Percentiles rank a stretch among this genome's conserved stretches.
These are phyloP conservation scores for Nemania sp. DNA, from an alignment of 2,329 filamentous ascomycete genomes.

Conservation along the genomic window DNA sequence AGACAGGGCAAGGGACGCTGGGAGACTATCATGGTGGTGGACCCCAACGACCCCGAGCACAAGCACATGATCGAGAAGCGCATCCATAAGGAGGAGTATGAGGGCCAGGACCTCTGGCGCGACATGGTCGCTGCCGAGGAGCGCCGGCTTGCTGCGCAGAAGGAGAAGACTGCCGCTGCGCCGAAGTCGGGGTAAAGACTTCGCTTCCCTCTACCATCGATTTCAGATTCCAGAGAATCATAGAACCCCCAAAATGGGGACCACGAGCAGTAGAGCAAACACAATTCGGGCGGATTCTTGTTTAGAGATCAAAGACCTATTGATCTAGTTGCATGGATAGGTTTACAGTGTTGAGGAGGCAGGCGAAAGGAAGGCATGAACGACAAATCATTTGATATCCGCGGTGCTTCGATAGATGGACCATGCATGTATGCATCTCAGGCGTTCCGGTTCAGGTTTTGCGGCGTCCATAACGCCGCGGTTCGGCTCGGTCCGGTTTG, in stretches of 20 bases:
- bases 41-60: constrained; percentile 85
- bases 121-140: constrained; percentile 89
- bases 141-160: constrained; percentile 61
- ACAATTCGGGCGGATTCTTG: neutral
- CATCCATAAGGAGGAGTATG: constrained; percentile 87
- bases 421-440: constrained; percentile 19
- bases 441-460: constrained; percentile 29
- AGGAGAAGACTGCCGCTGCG: constrained; percentile 50
- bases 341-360: neutral
- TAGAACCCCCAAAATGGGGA: neutral
- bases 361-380: constrained; percentile 1
- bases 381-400: constrained; percentile 1
- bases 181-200: constrained; percentile 11
- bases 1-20: constrained; percentile 80
- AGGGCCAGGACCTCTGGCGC: constrained; percentile 94
- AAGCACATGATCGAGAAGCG: constrained; percentile 87
- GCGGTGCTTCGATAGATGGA: constrained; percentile 14
- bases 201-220: neutral
- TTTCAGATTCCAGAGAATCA: neutral
- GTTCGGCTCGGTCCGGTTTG: neutral
- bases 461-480: constrained; percentile 4
- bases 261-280: neutral
- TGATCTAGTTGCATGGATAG: neutral
- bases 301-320: neutral
- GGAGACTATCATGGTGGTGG: constrained; percentile 85